Base-by-base conservation (phyloP, 345 rosid species). In the Triadica sebifera region DNA sequence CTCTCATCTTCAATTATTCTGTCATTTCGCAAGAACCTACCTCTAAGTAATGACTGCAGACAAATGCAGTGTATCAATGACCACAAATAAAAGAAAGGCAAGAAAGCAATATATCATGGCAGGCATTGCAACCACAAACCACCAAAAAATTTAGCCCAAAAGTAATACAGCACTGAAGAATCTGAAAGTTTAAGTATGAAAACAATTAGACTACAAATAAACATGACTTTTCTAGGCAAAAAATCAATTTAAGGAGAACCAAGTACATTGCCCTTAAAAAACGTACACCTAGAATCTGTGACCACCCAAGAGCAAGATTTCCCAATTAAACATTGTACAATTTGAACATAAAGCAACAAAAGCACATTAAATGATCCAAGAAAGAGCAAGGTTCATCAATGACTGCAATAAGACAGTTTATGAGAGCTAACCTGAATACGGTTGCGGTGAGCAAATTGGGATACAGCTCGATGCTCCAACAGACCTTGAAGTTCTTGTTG, bases 21-120 rank as follows among this genome's bases (percentile, higher is more conserved):
- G 79, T 82, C 86, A 91, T 88, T 91, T 66, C 97, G 92, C 89
- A 94, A 85, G 87, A 94, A 94, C 74, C 98, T 87, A 46, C 97
- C 98, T 85, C 97, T 82, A 45, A 94, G 90, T 74, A 92, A 81
- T 77, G 97, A 91, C 98, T 94, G 86, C 80, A 78, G 78, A 71
- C 63, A 64, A 68, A 75, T 71, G 38, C 16, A 66, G 43, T 11
- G 17, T 8, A 47, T 5, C 55, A 41, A 46, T 29, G 13, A 22
- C 19, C 52, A 24, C 20, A 13, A 29, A 41, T 38, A 74, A 43
- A 0, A 64, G 39, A 65, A 53, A 55, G 6, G 34, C 22, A 59
- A 61, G 47, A 75, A 57, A 50, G 29, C 49, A 15, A 47, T 1
- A 17, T 22, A 55, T n/a, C 47, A 0, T 64, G 24, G 63, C 50